Base-by-base conservation (phyloP, 2,329 filamentous ascomycete genomes). In the Trichoderma semiorbis region DNA sequence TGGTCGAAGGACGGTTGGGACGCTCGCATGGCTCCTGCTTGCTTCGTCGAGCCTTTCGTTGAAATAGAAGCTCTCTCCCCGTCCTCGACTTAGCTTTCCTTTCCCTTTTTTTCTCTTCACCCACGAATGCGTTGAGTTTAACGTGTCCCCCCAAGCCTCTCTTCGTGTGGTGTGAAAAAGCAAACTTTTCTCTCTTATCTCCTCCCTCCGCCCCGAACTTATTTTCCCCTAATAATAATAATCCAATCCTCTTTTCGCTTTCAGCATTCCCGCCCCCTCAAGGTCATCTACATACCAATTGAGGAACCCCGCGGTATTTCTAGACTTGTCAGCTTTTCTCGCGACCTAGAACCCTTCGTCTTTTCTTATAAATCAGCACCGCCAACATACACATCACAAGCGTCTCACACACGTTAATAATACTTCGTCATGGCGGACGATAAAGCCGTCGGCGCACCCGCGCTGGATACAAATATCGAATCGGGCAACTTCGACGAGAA, bases 401-500 rank as follows among this genome's bases (percentile, higher is more conserved):
- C 36, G 57, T 60, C 70, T 61, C 68, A 55, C 68, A 53, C 62
- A 66, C 50, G 50, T 57, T 39, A 28, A 57, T 53, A 53, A 53
- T 53, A 53, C 57, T 36, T 69, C 39, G 66, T 73, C 75, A 89
- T 90, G 88, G 87, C 87, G 78, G 88, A 90, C 79, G 81, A 84
- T 78, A 85, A 85, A 78, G 79, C 80, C 76, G 80, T 82, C 81
- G 83, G 82, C 80, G 84, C 85, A 75, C 88, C 88, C 77, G 87
- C 87, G 82, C 84, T 91, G 76, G 85, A 89, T 78, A 90, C 89
- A 79, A 87, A 87, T 80, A 90, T 91, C 78, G 89, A 90, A 80
- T 87, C 87, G 75, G 89, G 89, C 75, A 83, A 85, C 79, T 91
- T 91, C 80, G 86, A 90, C 80, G 90, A 92, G 85, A 91, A 91